Evolutionary conservation across 306 rosid genomes (phyloP).

Genomic region (Pachyrhizus erosus): DNA sequence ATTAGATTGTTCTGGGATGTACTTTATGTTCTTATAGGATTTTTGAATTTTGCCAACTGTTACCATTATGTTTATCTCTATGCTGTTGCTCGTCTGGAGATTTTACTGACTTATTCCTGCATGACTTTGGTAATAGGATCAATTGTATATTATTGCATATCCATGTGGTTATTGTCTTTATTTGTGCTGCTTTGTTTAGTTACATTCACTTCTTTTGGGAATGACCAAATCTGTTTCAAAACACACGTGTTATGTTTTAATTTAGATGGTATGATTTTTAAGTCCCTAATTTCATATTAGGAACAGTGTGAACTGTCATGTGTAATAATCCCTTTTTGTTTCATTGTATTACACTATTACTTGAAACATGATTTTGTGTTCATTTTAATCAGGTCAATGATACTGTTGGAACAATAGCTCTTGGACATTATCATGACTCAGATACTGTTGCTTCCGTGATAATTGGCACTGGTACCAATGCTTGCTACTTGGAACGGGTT

Average conservation of each 20-base stretch:
- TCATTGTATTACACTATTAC: constrained; percentile 4
- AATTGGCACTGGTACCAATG: constrained; percentile 88
- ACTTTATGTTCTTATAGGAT: background rate
- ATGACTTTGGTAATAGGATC: background rate
- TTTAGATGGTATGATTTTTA: background rate
- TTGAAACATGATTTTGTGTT: constrained; percentile 15
- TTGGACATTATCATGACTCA: constrained; percentile 76
- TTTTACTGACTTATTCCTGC: constrained; percentile 1
- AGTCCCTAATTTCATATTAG: background rate
- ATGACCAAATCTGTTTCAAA: background rate
- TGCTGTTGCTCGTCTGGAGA: background rate
- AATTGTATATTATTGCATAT: constrained; percentile 16
- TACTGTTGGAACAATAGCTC: constrained; percentile 79
- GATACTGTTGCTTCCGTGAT: constrained; percentile 88
- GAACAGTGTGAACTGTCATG: constrained; percentile 11
- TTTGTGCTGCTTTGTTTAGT: background rate
- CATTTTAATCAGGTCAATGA: constrained; percentile 71
- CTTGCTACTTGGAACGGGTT: constrained; percentile 81
- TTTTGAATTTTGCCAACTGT: background rate
- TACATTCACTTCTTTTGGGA: background rate
- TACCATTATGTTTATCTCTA: constrained; percentile 2
- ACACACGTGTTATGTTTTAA: background rate
- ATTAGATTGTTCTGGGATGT: background rate
- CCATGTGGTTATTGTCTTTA: background rate
- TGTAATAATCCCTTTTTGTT: constrained; percentile 9